These are phyloP conservation scores for Fomitopsis schrenkii DNA, from an alignment of 1,284 basidiomycete species.

Conservation along the genomic window DNA sequence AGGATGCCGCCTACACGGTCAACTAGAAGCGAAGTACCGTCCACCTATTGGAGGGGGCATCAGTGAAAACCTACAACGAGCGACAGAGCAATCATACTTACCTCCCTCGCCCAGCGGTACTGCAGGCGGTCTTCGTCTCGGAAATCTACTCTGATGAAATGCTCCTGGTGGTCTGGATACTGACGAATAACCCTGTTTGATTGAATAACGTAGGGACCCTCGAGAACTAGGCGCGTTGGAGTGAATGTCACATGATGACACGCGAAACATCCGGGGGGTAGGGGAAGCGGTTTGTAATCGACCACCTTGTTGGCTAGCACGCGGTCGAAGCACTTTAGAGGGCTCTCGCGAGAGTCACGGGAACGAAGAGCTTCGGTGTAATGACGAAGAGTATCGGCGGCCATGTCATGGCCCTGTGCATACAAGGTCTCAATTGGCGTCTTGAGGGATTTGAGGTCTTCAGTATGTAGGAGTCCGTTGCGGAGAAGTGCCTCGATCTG, in stretches of 20 bases:
- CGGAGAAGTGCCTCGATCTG: constrained; percentile 65
- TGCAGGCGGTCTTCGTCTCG: constrained; percentile 70
- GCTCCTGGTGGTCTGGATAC: constrained; percentile 52
- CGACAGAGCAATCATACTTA: background rate
- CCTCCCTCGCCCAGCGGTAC: constrained; percentile 62
- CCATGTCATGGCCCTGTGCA: constrained; percentile 23
- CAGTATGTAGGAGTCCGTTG: constrained; percentile 53
- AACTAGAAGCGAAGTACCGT: constrained; percentile 51
- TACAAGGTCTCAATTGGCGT: constrained; percentile 39
- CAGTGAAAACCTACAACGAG: background rate
- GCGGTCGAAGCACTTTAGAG: constrained; percentile 45
- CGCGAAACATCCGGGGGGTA: constrained; percentile 36
- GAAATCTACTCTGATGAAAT: constrained; percentile 76
- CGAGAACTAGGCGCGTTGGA: constrained; percentile 64
- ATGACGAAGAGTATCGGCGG: constrained; percentile 46
- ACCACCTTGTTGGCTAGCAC: constrained; percentile 14
- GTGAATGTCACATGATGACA: constrained; percentile 69
- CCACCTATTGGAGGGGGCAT: constrained; percentile 30
- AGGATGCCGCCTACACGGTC: constrained; percentile 62
- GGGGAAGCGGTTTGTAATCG: constrained; percentile 7
- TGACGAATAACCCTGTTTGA: constrained; percentile 62
- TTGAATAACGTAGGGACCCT: constrained; percentile 68
- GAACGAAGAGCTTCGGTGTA: constrained; percentile 44
- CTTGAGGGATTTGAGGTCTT: constrained; percentile 45
- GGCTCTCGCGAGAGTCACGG: constrained; percentile 38